Evolutionary conservation across 345 rosid species (phyloP).

Genomic region (Aegle marmelos): DNA sequence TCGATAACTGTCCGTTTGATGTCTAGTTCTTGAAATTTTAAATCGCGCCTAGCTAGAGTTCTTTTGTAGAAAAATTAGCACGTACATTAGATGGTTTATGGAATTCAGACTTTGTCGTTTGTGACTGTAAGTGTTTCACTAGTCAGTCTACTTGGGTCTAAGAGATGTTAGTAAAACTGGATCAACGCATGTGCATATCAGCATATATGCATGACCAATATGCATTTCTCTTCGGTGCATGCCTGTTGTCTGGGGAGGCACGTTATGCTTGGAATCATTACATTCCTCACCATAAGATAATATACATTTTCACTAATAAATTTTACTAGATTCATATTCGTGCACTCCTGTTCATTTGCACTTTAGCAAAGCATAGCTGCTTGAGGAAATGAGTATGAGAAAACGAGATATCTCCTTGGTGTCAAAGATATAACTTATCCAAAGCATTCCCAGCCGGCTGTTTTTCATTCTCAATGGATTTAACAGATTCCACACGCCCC

Average conservation of each 20-base stretch:
- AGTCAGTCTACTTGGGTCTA: background rate
- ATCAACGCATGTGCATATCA: background rate
- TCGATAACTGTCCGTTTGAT: background rate
- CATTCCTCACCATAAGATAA: constrained; percentile 92
- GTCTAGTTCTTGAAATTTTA: background rate
- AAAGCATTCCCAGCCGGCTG: background rate
- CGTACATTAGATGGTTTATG: background rate
- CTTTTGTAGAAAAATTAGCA: background rate
- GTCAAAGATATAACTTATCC: background rate
- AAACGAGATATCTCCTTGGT: background rate
- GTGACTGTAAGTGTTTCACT: background rate
- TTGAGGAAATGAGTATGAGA: constrained; percentile 19
- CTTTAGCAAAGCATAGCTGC: background rate
- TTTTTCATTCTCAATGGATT: too few relatives aligned
- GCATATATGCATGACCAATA: too few relatives aligned
- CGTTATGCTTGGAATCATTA: constrained; percentile 97
- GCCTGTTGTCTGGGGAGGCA: constrained; percentile 84
- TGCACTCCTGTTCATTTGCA: background rate
- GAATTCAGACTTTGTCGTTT: background rate
- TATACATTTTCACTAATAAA: background rate
- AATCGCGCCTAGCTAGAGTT: background rate
- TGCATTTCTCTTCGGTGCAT: constrained; percentile 75
- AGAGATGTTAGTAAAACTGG: constrained; percentile 2
- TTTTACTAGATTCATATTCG: background rate
- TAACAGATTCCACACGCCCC: too few relatives aligned